phyloP scores from a whole-genome alignment of 129 eudicot species.

The sunflower (Helianthus annuus) region DNA sequence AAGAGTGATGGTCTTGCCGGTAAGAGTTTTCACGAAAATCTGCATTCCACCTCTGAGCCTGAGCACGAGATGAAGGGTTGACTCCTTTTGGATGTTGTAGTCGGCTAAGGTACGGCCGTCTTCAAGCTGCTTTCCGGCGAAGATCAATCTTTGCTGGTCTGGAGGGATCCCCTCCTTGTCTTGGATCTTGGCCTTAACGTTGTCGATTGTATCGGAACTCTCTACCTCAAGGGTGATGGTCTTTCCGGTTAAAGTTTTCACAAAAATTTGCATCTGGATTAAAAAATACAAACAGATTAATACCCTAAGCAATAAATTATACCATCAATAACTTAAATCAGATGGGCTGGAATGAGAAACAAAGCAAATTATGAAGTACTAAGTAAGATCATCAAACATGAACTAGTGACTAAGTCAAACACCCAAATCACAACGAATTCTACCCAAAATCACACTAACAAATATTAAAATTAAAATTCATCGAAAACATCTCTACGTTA shows the following conservation, averaged over 20 bases:
- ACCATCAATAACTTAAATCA: background rate
- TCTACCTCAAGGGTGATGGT: background rate
- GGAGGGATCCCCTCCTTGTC: background rate
- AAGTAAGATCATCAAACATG: no score
- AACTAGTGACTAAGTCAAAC: no score
- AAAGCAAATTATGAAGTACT: no score
- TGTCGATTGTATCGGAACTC: background rate
- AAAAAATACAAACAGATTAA: background rate
- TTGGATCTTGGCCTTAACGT: background rate
- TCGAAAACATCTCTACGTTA: no score
- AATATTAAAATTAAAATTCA: no score
- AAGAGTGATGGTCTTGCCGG: background rate
- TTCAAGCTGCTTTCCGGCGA: background rate
- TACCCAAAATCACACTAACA: background rate
- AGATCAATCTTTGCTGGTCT: background rate
- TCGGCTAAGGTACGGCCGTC: background rate
- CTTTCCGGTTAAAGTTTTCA: conserved; percentile 1
- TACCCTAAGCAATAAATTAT: background rate
- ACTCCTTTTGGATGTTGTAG: background rate
- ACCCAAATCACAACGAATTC: background rate
- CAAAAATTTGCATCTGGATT: background rate
- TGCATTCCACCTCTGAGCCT: background rate
- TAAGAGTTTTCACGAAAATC: background rate
- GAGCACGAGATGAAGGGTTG: background rate
- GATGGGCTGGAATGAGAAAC: background rate